Evolutionary conservation across 1,284 basidiomycete genomes (phyloP), one percentile per base, ranked within the genome.

Genomic region (Cutaneotrichosporon dermatis): DNA sequence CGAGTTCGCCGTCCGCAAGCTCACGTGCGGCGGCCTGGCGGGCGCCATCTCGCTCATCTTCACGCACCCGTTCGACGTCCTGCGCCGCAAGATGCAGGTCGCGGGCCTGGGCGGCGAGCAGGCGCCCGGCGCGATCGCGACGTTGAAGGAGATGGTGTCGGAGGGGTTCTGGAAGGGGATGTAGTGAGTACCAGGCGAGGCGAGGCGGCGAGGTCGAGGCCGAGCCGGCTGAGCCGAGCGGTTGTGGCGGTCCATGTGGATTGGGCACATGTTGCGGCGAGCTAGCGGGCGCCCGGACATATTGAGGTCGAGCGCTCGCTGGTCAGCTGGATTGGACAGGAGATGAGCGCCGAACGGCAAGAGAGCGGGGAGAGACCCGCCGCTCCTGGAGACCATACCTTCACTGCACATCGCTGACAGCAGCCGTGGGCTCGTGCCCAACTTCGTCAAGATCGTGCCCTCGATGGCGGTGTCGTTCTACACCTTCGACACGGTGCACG

Each of bases 1-100:
- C 45, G 70, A 72, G 40, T 64, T 72, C n/a, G 69, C 69, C 8
- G 41, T 60, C 1, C 69, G 71, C 33, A 76, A 74, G 66, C 73
- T 84, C n/a, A 65, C 63, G 0, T 82, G 81, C 58, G 82, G 82
- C 10, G 82, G 79, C 0, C 60, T 81, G 5, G 82, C 82, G 0
- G 83, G 83, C 2, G 78, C 87, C 16, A 88, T 96, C 67, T 92
- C 90, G 36, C 91, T 98, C 76, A 92, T 92, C 40, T 79, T 97
- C 68, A 98, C 95, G 7, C 97, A 96, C 74, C 95, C 95, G 0
- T 89, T 97, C 70, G 95, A 99, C 75, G 92, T 98, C 1, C 78
- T 98, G 56, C 83, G 95, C 45, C 82, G 95, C 53, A 92, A 96
- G 79, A 93, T 99, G 88, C 95, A 99, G 76, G 95, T 58, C 36